A percentile compares a stretch with the other conserved stretches of the same genome.
Conservation (phyloP, 164 flowering plant species). For the Echeveria elegans region DNA sequence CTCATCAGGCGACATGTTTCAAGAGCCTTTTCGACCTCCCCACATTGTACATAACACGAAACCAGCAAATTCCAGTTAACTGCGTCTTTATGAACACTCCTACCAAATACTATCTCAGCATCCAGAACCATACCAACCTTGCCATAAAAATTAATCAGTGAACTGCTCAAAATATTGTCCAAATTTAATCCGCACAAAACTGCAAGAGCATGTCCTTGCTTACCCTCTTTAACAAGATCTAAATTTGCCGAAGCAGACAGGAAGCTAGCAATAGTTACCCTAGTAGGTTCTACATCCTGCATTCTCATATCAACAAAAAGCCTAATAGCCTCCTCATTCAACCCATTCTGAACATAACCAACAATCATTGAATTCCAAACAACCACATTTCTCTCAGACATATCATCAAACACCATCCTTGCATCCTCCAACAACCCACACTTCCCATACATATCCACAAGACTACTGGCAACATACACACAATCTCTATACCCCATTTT, state of each 20-base stretch:
- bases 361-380: slow-evolving; percentile 72
- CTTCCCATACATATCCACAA: slow-evolving; percentile 56
- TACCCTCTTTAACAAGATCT: slow-evolving; percentile 54
- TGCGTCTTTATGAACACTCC: slow-evolving; percentile 46
- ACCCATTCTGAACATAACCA: slow-evolving; percentile 54
- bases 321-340: slow-evolving; percentile 46
- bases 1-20: slow-evolving; percentile 46
- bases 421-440: slow-evolving; percentile 54
- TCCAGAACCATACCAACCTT: slow-evolving; percentile 46
- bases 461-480: no score
- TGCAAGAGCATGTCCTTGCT: slow-evolving; percentile 65
- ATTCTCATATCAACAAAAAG: slow-evolving; percentile 55
- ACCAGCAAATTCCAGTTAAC: slow-evolving; percentile 78
- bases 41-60: slow-evolving; percentile 45
- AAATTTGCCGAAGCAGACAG: slow-evolving; percentile 65
- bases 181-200: slow-evolving; percentile 39
- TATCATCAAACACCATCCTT: slow-evolving; percentile 44
- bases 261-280: slow-evolving; percentile 48
- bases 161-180: slow-evolving; percentile 52
- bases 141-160: slow-evolving; percentile 55
- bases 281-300: slow-evolving; percentile 48
- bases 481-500: no score
- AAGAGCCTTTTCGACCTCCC: slow-evolving; percentile 35
- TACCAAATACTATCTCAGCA: slow-evolving; percentile 42
- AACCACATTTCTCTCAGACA: slow-evolving; percentile 45